phyloP scores from a whole-genome alignment of 805 yeast species.

The Metschnikowia dekortorum region DNA sequence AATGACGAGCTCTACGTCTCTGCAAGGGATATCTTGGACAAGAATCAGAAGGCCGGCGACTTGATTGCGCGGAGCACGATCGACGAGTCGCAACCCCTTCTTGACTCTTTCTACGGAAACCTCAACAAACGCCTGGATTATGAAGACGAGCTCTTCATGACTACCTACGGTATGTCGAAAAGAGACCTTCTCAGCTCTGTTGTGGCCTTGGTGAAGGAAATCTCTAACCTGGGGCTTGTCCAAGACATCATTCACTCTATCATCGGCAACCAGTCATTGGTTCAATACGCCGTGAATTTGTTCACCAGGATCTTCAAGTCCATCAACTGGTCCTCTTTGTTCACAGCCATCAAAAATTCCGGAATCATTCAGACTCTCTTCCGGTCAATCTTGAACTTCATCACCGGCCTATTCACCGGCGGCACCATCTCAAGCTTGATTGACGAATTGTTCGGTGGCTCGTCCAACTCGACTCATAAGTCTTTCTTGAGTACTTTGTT shows the following conservation, averaged over 20 bases:
- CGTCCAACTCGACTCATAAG: slow-evolving; percentile 13
- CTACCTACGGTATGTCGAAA: slow-evolving; percentile 13
- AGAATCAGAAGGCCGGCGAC: not conserved
- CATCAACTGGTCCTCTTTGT: slow-evolving; percentile 20
- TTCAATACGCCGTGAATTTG: slow-evolving; percentile 19
- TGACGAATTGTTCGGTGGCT: slow-evolving; percentile 12
- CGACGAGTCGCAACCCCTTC: slow-evolving; percentile 10
- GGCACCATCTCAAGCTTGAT: slow-evolving; percentile 9
- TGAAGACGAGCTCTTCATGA: slow-evolving; percentile 7
- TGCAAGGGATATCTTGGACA: slow-evolving; percentile 7
- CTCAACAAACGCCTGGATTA: slow-evolving; percentile 10
- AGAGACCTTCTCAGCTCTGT: slow-evolving; percentile 16
- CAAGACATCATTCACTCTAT: slow-evolving; percentile 21
- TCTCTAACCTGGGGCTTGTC: slow-evolving; percentile 22
- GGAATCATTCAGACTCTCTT: slow-evolving; percentile 20
- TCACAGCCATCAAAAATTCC: slow-evolving; percentile 23
- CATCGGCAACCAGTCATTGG: slow-evolving; percentile 19
- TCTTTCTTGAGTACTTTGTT: slow-evolving; percentile 12
- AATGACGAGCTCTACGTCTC: slow-evolving; percentile 13
- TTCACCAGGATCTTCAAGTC: slow-evolving; percentile 20
- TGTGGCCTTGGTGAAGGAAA: slow-evolving; percentile 17
- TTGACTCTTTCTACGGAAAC: slow-evolving; percentile 10
- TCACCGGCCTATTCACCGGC: slow-evolving; percentile 14
- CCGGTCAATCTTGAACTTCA: slow-evolving; percentile 12
- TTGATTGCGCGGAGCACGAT: slow-evolving; percentile 9